These are phyloP conservation scores for Syzygium grande DNA, from an alignment of 345 rosid genomes.

Conservation along the genomic window DNA sequence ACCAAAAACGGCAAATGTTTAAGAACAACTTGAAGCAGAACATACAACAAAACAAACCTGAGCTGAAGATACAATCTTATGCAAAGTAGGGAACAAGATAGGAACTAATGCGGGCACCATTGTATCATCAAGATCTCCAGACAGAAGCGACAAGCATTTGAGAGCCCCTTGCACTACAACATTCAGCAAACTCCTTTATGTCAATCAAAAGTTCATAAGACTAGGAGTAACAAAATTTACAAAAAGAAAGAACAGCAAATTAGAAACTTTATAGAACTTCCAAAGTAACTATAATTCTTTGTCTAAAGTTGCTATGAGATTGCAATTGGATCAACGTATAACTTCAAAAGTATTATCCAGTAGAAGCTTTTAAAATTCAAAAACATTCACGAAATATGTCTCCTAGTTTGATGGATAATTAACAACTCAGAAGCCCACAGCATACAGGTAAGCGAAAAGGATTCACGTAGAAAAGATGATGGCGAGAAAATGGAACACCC, in stretches of 20 bases:
- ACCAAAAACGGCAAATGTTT: background rate
- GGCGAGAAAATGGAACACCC: background rate
- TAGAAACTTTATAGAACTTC: background rate
- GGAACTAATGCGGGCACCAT: slow-evolving; percentile 69
- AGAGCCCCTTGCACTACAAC: slow-evolving; percentile 78
- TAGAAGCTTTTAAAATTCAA: background rate
- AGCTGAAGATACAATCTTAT: slow-evolving; percentile 64
- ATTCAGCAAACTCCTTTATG: slow-evolving; percentile 4
- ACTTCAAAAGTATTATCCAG: background rate
- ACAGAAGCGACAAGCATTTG: slow-evolving; percentile 80
- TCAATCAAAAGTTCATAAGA: background rate
- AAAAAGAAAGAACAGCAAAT: background rate
- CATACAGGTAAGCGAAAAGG: background rate
- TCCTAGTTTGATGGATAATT: background rate
- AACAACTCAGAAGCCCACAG: background rate
- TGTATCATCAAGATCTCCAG: slow-evolving; percentile 78
- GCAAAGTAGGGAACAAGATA: slow-evolving; percentile 74
- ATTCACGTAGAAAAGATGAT: background rate
- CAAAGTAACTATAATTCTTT: background rate
- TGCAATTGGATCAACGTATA: background rate
- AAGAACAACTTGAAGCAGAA: background rate
- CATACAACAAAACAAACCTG: slow-evolving; percentile 43
- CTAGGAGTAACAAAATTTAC: background rate
- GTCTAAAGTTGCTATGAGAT: background rate
- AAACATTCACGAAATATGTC: background rate